Conservation (phyloP, 2,329 filamentous ascomycete species). For the Calonectria crousiana region DNA sequence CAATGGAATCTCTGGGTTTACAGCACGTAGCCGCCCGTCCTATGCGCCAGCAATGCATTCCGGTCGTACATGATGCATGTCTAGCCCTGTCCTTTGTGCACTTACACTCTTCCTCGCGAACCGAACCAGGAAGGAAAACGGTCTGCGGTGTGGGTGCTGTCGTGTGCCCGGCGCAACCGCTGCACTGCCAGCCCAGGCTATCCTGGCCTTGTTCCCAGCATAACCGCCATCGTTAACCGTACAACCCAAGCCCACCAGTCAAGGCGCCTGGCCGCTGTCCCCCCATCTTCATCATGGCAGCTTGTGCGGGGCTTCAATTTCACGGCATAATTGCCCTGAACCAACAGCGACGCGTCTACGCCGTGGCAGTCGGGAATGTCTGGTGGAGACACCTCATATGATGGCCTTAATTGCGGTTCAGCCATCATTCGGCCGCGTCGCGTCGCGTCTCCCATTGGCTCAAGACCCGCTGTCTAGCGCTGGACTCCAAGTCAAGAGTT, state of each 20-base stretch:
- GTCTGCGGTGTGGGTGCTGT: neutral
- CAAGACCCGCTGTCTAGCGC: neutral
- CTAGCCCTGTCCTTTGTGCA: neutral
- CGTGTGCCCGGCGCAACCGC: slow-evolving; percentile 18
- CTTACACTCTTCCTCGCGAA: neutral
- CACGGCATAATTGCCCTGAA: neutral
- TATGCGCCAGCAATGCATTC: slow-evolving; percentile 1
- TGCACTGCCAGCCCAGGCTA: neutral
- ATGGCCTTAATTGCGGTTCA: neutral
- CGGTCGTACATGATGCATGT: neutral
- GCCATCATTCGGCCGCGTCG: neutral
- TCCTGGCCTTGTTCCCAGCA: slow-evolving; percentile 8
- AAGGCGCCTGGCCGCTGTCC: neutral
- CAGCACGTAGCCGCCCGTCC: slow-evolving; percentile 17
- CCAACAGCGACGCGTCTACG: neutral
- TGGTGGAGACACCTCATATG: slow-evolving; percentile 9
- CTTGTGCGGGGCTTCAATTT: neutral
- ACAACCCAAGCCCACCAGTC: slow-evolving; percentile 17
- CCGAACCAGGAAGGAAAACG: neutral
- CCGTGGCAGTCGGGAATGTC: slow-evolving; percentile 14
- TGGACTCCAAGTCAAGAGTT: neutral
- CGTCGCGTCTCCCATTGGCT: slow-evolving; percentile 1
- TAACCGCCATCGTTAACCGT: slow-evolving; percentile 19
- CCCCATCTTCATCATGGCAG: neutral
- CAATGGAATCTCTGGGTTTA: neutral